Base-by-base conservation (phyloP, 208 protist species). In the Wallacemonas sp. region DNA sequence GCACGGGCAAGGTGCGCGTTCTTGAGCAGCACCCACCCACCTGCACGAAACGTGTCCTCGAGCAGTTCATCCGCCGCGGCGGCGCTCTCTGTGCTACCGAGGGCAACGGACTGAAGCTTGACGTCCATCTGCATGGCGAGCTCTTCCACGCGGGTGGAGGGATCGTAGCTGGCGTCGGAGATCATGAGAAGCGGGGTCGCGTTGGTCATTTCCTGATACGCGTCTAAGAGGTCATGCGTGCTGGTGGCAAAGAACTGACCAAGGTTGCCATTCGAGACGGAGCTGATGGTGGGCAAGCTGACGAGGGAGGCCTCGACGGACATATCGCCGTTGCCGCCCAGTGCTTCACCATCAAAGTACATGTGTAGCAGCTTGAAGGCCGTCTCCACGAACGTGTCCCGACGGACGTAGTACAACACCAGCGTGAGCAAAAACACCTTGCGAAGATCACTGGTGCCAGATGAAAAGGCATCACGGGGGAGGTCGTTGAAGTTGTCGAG, bases 1-100 rank as follows among this genome's bases (percentile, higher is more conserved):
- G 75, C 61, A 24, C 96, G 89, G 1, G 95, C 94, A 4, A 99
- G 77, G 79, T 99, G 98, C 1, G 99, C 93, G 77, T 99, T 99
- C 79, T 99, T 99, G 12, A 99, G 79, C 38, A 99, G 75, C 33
- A 99, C 91, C 98, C 98, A 99, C 0, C 70, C 69, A 19, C 98
- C 97, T 5, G 45, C 54, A 51, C 79, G 83, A 46, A 96, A 84
- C 1, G 88, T 94, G 12, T 75, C 62, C 11, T 62, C 68, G 22
- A 99, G 90, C 38, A 96, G 93, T 31, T 84, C 73, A 45, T 99
- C 95, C 4, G 98, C 98, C 17, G 71, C 75, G 17, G 82, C 81
- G 46, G 95, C 94, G 39, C 97, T 94, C 62, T 99, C 98, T 33
- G 84, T 53, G 58, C 95, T 98, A 51, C 98, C 98, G 77, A 99